Evolutionary conservation across 768 basidiomycete species (phyloP), one percentile per base, ranked within the genome.

Genomic region (Mycena rebaudengoi): DNA sequence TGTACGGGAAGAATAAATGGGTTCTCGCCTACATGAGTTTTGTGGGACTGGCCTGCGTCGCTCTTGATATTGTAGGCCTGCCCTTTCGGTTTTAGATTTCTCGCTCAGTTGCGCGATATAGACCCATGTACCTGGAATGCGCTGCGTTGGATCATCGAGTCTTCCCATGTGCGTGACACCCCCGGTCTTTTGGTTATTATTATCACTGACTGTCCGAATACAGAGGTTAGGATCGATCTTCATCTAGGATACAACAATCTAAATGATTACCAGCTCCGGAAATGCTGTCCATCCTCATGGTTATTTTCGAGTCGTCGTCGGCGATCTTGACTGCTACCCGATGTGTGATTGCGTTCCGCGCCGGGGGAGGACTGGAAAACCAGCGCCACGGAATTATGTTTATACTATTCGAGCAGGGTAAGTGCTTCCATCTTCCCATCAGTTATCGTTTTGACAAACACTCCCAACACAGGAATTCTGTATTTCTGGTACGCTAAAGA

Each of bases 231-330:
- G 2, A 46, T 29, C 33, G 25, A 21, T 21, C 12, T 25, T 41
- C 16, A n/a, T n/a, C n/a, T n/a, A n/a, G 5, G 28, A 29, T 23
- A 21, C 6, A 20, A 8, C 29, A 18, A 7, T 51, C 28, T 32
- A 32, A 51, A 48, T 44, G 16, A 25, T 41, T 35, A 5, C 3
- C 23, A 76, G 73, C 71, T 10, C 68, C 70, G 4, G 69, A 70
- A 7, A 49, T 75, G 21, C 65, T 77, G 8, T 70, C 76, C 5
- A 73, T 75, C 35, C 29, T 75, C 28, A 74, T 73, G 73, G 64
- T 67, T 12, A 60, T 73, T 1, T 77, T 75, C 25, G 74, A 75
- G 40, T 66, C 68, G 20, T 68, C 69, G 1, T 70, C 74, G 5
- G 70, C 71, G 1, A 57, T 67, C 16, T 56, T 77, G 25, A 74